Percentiles rank a stretch among this genome's conserved stretches.
phyloP scores from a whole-genome alignment of 164 flowering plant genomes.

The Nymphaea colorata region DNA sequence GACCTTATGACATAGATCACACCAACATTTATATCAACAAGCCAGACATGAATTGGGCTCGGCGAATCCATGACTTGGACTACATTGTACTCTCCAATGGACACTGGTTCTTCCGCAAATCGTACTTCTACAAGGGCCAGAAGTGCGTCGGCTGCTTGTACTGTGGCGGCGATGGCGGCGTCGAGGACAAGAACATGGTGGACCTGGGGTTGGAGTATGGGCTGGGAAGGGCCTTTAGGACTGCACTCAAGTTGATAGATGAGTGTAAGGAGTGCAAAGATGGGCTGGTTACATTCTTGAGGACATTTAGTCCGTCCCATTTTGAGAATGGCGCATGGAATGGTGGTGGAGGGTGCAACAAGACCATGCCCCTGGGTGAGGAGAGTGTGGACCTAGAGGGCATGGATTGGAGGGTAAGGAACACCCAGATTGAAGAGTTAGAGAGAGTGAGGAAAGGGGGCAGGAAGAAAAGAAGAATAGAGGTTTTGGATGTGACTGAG shows the following conservation, averaged over 20 bases:
- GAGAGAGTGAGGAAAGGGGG: constrained; percentile 27
- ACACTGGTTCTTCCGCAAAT: constrained; percentile 35
- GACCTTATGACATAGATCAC: constrained; percentile 10
- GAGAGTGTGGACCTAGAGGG: constrained; percentile 14
- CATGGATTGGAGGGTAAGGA: constrained; percentile 41
- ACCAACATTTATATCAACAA: constrained; percentile 17
- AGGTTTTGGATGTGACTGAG: constrained; percentile 65
- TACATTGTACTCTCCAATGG: constrained; percentile 23
- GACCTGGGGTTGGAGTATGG: constrained; percentile 12
- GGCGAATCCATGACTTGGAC: constrained; percentile 13
- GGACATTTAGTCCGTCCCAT: constrained; percentile 83
- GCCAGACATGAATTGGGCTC: constrained; percentile 18
- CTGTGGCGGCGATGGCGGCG: constrained; percentile 13
- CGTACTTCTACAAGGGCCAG: constrained; percentile 9
- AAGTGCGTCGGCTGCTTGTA: constrained; percentile 20
- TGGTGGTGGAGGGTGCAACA: constrained; percentile 55
- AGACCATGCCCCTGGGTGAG: constrained; percentile 38
- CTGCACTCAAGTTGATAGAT: constrained; percentile 30
- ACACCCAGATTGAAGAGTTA: constrained; percentile 40
- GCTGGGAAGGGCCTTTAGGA: constrained; percentile 12
- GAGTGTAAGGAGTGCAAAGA: constrained; percentile 29
- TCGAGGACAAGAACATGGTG: constrained; percentile 15
- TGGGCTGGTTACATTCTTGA: constrained; percentile 30
- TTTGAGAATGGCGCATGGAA: constrained; percentile 81
- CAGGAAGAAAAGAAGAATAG: constrained; percentile 14